A percentile compares a stretch with the other conserved stretches of the same genome.
Evolutionary conservation across 2,329 filamentous ascomycete species (phyloP).

Genomic region (Fusarium abutilonis): DNA sequence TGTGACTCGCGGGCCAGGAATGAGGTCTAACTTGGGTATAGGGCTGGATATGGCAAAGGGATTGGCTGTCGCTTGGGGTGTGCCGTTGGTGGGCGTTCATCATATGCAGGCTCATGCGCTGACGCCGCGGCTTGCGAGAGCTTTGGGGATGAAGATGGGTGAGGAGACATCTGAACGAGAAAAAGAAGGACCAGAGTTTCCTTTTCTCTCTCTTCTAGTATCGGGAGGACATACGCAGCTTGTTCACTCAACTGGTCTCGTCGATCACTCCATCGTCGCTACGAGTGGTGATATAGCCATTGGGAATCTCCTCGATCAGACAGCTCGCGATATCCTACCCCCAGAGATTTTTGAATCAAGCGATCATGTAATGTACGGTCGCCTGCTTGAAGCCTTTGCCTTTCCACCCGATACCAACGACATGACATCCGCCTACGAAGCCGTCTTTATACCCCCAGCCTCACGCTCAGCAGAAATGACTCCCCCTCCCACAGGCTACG

Average conservation of each 20-base stretch:
- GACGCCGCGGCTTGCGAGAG: conserved; percentile 80
- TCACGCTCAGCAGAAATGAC: conserved; percentile 67
- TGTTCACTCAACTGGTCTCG: conserved; percentile 75
- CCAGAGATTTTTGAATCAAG: conserved; percentile 61
- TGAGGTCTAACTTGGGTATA: conserved; percentile 79
- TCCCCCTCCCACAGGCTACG: conserved; percentile 52
- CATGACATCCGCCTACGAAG: conserved; percentile 46
- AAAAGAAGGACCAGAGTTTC: conserved; percentile 68
- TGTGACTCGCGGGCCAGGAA: conserved; percentile 90
- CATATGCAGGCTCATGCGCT: conserved; percentile 98
- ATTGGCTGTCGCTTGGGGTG: conserved; percentile 81
- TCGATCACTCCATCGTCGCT: conserved; percentile 77
- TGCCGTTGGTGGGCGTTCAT: conserved; percentile 86
- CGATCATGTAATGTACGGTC: conserved; percentile 80
- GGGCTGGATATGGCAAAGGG: conserved; percentile 90
- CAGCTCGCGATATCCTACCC: conserved; percentile 80
- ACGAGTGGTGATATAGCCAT: conserved; percentile 83
- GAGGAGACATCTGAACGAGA: conserved; percentile 2
- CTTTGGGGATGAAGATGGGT: conserved; percentile 57
- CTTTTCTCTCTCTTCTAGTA: conserved; percentile 87
- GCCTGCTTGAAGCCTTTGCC: conserved; percentile 80
- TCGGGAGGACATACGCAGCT: conserved; percentile 94
- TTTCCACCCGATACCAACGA: conserved; percentile 59
- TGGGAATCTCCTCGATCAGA: conserved; percentile 90
- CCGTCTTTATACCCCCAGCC: conserved; percentile 66